Evolutionary conservation across 2,329 filamentous ascomycete species (phyloP), one percentile per base, ranked within the genome.

Genomic region (Bipolaris zeicola): DNA sequence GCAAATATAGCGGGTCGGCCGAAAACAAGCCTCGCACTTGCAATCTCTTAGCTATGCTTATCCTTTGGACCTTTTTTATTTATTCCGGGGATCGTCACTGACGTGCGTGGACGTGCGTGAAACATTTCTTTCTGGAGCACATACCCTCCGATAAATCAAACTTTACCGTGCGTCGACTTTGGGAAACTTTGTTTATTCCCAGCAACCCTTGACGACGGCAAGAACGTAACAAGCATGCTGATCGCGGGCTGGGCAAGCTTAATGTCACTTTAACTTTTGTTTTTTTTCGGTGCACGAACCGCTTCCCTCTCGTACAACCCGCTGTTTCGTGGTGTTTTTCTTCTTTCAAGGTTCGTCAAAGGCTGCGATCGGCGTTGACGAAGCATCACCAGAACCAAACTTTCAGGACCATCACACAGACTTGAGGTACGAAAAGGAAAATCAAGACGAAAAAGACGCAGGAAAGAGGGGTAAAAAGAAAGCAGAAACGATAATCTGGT

Each of bases 41-140:
- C 16, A 22, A 20, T 22, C 16, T 31, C 43, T 45, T 45, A 45
- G 43, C 43, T 24, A 45, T 45, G 43, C 43, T 45, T 45, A 28
- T 34, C 20, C 38, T 14, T 14, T 18, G 10, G 8, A 3, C 20
- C 38, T 13, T 33, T 45, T 20, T 16, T 16, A n/a, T 14, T 20
- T 10, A 20, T 20, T 24, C 6, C 22, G 43, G 24, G 7, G 24
- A 33, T 34, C 43, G 31, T 45, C 28, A 14, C 20, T 41, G 6
- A 26, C 6, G 24, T 26, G 18, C 6, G n/a, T 8, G 16, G 10
- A 34, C 31, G 36, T 22, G 28, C 3, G 16, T 33, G 26, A 13
- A 44, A 31, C 24, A n/a, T 44, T 45, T 33, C 11, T 41, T 41
- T 14, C 6, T 6, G n/a, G 38, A n/a, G 38, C 38, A 41, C 38